phyloP scores from a whole-genome alignment of 441 rosid species.

The Bruguiera hainesii region DNA sequence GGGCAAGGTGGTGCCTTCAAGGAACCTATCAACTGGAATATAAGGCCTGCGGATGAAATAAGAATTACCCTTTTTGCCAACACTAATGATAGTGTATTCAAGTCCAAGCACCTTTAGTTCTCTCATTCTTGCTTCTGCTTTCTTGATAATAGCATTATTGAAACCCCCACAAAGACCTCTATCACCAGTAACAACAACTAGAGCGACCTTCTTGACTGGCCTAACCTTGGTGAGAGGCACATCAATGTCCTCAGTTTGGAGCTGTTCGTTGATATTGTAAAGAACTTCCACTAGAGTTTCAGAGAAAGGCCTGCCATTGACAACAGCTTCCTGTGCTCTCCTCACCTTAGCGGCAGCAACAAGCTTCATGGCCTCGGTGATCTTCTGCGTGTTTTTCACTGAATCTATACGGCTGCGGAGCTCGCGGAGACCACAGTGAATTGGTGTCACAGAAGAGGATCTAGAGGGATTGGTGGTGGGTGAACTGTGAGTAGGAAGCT shows the following conservation, averaged over 20 bases:
- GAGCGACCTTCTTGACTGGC: slow-evolving; percentile 85
- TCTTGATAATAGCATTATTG: slow-evolving; percentile 63
- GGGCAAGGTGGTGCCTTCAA: slow-evolving; percentile 58
- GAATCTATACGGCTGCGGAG: slow-evolving; percentile 70
- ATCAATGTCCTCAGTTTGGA: slow-evolving; percentile 75
- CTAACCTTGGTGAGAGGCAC: slow-evolving; percentile 72
- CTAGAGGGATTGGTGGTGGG: slow-evolving; percentile 13
- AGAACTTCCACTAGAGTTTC: slow-evolving; percentile 86
- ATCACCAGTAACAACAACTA: slow-evolving; percentile 83
- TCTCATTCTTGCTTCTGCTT: slow-evolving; percentile 66
- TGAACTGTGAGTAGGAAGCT: slow-evolving; percentile 11
- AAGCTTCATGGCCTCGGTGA: slow-evolving; percentile 97
- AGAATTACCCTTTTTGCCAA: slow-evolving; percentile 85
- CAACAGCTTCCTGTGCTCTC: slow-evolving; percentile 95
- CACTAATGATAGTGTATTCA: slow-evolving; percentile 70
- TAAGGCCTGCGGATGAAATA: slow-evolving; percentile 71
- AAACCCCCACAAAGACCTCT: slow-evolving; percentile 90
- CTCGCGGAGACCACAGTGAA: slow-evolving; percentile 77
- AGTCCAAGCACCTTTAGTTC: slow-evolving; percentile 66
- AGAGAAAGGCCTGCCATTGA: slow-evolving; percentile 82
- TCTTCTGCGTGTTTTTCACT: slow-evolving; percentile 86
- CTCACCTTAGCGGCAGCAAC: slow-evolving; percentile 95
- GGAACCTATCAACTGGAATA: slow-evolving; percentile 66
- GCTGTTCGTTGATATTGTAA: slow-evolving; percentile 82
- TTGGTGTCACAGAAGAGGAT: slow-evolving; percentile 35